Base-by-base conservation (phyloP, 345 rosid genomes). In the Limnanthes douglasii region DNA sequence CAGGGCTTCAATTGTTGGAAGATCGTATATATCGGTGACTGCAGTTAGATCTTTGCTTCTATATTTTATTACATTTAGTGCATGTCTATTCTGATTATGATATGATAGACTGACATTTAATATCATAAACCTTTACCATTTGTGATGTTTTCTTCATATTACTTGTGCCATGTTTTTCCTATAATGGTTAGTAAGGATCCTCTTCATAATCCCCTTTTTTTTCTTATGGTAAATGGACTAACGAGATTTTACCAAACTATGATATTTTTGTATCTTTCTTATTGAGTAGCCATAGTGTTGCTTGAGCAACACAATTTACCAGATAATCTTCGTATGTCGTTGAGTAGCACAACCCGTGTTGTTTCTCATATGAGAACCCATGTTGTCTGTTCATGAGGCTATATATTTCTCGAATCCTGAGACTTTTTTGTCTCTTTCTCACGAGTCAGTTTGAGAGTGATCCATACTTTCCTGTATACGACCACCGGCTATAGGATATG, bases 11-110 rank as follows among this genome's bases (percentile, higher is more conserved):
- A 53, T 68, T 92, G 22, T 64, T 90, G 51, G 93, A 85, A 63
- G 96, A 90, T 60, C 79, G 94, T 21, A 75, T 90, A 46, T 90
- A 75, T 57, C 66, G 99, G 99, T 90, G 26, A 57, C n/a, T 31
- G 25, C 36, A 15, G 39, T 33, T 28, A 21, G 4, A 25, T 43
- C 20, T 34, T 27, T 8, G 0, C 13, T 28, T 43, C 15, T n/a
- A 33, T 11, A 14, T n/a, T 40, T 6, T 17, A 25, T 32, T 18
- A 14, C 38, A 32, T 16, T 5, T 22, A 9, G 17, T 37, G 15
- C 39, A 14, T 22, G 5, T 15, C 20, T 18, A 27, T 22, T 12
- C 14, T 4, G n/a, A n/a, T n/a, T n/a, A n/a, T n/a, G n/a, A n/a
- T n/a, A n/a, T n/a, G n/a, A n/a, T n/a, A n/a, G n/a, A n/a, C n/a